Base-by-base conservation (phyloP, 768 basidiomycete genomes). In the Xerocomellus intermedius region DNA sequence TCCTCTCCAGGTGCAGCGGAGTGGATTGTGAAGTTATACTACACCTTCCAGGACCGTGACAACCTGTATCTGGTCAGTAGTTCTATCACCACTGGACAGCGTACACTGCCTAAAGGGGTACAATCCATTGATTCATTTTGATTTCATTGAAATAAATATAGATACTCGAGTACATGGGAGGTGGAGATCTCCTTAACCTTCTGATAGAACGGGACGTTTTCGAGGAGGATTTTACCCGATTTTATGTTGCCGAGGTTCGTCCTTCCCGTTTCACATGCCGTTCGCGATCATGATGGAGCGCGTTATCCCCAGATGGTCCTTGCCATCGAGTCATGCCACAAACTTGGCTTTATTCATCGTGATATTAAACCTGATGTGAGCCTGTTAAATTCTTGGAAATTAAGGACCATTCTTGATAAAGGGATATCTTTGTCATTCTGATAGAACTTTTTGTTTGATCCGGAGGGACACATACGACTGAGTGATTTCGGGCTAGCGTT, bases 401-500 rank as follows among this genome's bases (percentile, higher is more conserved):
- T 65, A 65, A 67, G 61, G 67, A 53, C 63, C 65, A 24, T 52
- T 66, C 36, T 61, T 63, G 57, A 60, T 68, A 63, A 63, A 54
- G 49, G 60, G 33, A 38, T 62, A 54, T 63, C 57, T 56, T 61
- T 55, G 60, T 52, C 58, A 45, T 69, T 55, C 62, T 56, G 42
- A 53, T 69, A 94, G 91, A 98, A 98, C 72, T 98, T 98, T 77
- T 79, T 98, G 50, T 95, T 98, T 75, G 89, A 91, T 72, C 87
- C 89, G 52, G 80, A 91, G 58, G 96, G 95, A 12, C 95, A 98
- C 74, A 89, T 99, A 73, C 88, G 86, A 73, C 83, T 98, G 55
- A 91, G 90, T 67, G 96, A 98, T 73, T 98, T 98, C 70, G 96
- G 96, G 37, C 78, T 98, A 62, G 95, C 95, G 81, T 97, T 73